Conservation (phyloP, 176 grass and related monocot species). For the Triticum timopheevii region DNA sequence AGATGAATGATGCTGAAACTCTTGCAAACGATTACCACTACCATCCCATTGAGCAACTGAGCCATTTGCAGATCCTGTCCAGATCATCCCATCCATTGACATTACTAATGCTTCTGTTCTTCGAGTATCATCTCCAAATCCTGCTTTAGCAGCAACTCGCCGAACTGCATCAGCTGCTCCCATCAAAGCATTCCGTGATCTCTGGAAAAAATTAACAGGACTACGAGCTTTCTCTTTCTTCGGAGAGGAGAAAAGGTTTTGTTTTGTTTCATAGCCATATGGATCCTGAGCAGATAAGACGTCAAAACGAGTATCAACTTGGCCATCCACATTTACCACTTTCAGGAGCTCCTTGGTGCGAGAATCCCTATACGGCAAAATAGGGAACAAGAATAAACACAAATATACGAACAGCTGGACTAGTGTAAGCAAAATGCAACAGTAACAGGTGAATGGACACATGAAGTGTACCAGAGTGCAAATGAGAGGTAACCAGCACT, state of each 20-base stretch:
- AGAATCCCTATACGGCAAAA: slow-evolving; percentile 64
- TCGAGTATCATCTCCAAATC: slow-evolving; percentile 75
- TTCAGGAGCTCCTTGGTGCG: slow-evolving; percentile 70
- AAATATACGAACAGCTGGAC: slow-evolving; percentile 25
- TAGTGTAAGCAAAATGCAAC: slow-evolving; percentile 40
- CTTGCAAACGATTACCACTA: slow-evolving; percentile 64
- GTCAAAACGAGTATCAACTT: slow-evolving; percentile 76
- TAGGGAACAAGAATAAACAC: slow-evolving; percentile 23
- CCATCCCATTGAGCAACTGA: slow-evolving; percentile 67
- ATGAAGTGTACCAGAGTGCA: slow-evolving; percentile 75
- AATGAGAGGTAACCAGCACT: slow-evolving; percentile 76
- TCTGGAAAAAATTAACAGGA: slow-evolving; percentile 73
- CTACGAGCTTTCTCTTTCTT: slow-evolving; percentile 71
- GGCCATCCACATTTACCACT: slow-evolving; percentile 72
- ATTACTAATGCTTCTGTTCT: slow-evolving; percentile 73
- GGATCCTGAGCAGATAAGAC: slow-evolving; percentile 51
- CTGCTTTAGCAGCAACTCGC: slow-evolving; percentile 73
- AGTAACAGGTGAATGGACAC: slow-evolving; percentile 39
- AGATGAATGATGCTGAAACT: slow-evolving; percentile 63
- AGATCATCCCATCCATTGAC: slow-evolving; percentile 70
- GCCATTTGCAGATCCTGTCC: slow-evolving; percentile 81
- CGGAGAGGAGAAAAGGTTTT: slow-evolving; percentile 33
- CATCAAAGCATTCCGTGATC: slow-evolving; percentile 78
- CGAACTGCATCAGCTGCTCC: slow-evolving; percentile 83
- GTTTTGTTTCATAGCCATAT: slow-evolving; percentile 42